Evolutionary conservation across 768 basidiomycete genomes (phyloP).

Genomic region (Boletus bicolor): DNA sequence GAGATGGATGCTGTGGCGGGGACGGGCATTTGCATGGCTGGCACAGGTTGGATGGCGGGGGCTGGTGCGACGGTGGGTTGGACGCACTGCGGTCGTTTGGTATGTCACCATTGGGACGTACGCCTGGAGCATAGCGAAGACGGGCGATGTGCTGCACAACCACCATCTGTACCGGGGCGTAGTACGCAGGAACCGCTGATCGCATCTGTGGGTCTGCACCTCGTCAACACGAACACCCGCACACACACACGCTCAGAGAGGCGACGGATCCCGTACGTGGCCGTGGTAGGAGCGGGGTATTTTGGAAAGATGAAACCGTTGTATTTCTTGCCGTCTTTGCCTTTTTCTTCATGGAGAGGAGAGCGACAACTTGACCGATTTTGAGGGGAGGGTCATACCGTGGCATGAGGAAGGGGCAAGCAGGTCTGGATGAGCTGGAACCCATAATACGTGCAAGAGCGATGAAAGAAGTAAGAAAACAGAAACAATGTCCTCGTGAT

Average conservation of each 20-base stretch:
- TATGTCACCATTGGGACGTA: constrained; percentile 28
- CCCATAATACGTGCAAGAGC: too few relatives aligned
- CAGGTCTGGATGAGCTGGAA: too few relatives aligned
- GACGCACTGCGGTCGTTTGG: constrained; percentile 1
- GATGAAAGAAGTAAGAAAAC: too few relatives aligned
- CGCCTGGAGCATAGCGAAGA: constrained; percentile 25
- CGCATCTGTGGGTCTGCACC: constrained; percentile 24
- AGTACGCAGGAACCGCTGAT: too few relatives aligned
- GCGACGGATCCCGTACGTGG: constrained; percentile 14
- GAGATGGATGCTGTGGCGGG: neutral
- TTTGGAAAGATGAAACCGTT: constrained; percentile 16
- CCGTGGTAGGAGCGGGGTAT: constrained; percentile 6
- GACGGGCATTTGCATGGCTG: too few relatives aligned
- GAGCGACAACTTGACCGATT: neutral
- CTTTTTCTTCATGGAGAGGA: constrained; percentile 17
- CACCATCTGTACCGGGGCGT: constrained; percentile 9
- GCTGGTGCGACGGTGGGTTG: too few relatives aligned
- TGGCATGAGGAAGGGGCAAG: too few relatives aligned
- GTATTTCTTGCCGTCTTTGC: constrained; percentile 17
- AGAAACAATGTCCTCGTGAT: too few relatives aligned
- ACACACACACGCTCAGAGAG: neutral
- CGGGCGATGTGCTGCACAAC: constrained; percentile 22
- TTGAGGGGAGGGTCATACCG: too few relatives aligned
- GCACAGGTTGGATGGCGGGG: too few relatives aligned
- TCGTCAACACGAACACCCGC: constrained; percentile 9